Percentiles rank a stretch among this genome's conserved stretches.
Conservation (phyloP, 805 yeast genomes). For the Wickerhamomyces chaumierensis region DNA sequence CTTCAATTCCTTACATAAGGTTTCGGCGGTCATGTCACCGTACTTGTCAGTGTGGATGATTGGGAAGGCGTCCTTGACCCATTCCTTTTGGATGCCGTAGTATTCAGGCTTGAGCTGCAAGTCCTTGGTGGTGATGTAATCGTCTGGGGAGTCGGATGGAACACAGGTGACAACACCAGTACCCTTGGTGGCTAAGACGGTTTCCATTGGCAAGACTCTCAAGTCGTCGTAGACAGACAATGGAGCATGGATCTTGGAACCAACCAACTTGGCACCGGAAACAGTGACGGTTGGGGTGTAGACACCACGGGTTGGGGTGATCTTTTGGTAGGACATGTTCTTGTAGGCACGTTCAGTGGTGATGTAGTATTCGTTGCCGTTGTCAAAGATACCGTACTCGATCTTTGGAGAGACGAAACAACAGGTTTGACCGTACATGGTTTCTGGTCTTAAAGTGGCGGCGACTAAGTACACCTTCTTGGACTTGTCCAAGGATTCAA, state of each 20-base stretch:
- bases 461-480: constrained; percentile 81
- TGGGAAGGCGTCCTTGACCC: constrained; percentile 75
- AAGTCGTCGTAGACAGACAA: constrained; percentile 57
- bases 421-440: constrained; percentile 98
- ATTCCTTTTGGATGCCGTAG: constrained; percentile 72
- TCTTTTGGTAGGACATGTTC: constrained; percentile 91
- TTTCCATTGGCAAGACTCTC: constrained; percentile 93
- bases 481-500: constrained; percentile 25
- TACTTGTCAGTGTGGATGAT: constrained; percentile 73
- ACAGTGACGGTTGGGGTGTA: constrained; percentile 49
- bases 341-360: constrained; percentile 93
- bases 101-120: constrained; percentile 83
- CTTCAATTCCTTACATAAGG: constrained; percentile 73
- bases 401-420: constrained; percentile 96
- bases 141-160: constrained; percentile 99
- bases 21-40: constrained; percentile 83
- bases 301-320: constrained; percentile 81
- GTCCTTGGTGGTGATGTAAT: constrained; percentile 77
- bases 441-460: constrained; percentile 96
- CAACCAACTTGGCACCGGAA: constrained; percentile 67
- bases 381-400: constrained; percentile 82
- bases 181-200: constrained; percentile 89
- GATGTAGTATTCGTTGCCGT: constrained; percentile 65
- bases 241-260: constrained; percentile 83
- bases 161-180: constrained; percentile 99